Evolutionary conservation across 2,329 filamentous ascomycete genomes (phyloP), one percentile per base, ranked within the genome.

Genomic region (Colletotrichum endophyticum): DNA sequence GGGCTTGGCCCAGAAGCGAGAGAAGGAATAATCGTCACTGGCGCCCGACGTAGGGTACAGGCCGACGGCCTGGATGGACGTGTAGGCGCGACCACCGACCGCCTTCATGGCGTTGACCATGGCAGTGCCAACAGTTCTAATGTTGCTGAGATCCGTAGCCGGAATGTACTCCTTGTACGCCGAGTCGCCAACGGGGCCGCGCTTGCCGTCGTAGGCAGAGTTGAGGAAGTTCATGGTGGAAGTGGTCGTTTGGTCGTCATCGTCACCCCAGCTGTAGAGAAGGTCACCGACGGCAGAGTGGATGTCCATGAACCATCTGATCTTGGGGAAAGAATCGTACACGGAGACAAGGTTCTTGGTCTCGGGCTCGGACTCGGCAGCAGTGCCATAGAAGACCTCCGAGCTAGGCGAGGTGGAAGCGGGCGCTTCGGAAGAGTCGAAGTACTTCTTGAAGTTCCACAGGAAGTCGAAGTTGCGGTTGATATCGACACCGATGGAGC

Each of bases 381-480:
- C 82, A 6, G 85, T 87, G 39, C 88, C 88, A 74, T 87, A 85
- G 78, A 86, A 89, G 11, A 83, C 83, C 79, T 88, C 84, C 0
- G 84, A 85, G 66, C 81, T 82, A 6, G 87, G 86, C 32, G 82
- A 79, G 5, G 83, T 79, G 6, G 79, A 81, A 3, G 87, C 86
- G 27, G 63, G 30, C 3, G 79, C 81, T 34, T 87, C 88, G 8
- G 78, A 79, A 0, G 82, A 75, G 39, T 84, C 84, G 81, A 89
- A 91, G 64, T 85, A 82, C 71, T 83, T 83, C 36, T 80, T 83
- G 79, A 87, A 89, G 82, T 92, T 87, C 88, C 90, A 92, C 9
- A 91, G 81, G 81, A 90, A 89, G 81, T 91, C 89, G 78, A 91
- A 91, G 84, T 91, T 91, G 69, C 90, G 86, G 82, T 91, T 91